Base-by-base conservation (phyloP, 768 basidiomycete species). In the Tylopilus rubrobrunneus region DNA sequence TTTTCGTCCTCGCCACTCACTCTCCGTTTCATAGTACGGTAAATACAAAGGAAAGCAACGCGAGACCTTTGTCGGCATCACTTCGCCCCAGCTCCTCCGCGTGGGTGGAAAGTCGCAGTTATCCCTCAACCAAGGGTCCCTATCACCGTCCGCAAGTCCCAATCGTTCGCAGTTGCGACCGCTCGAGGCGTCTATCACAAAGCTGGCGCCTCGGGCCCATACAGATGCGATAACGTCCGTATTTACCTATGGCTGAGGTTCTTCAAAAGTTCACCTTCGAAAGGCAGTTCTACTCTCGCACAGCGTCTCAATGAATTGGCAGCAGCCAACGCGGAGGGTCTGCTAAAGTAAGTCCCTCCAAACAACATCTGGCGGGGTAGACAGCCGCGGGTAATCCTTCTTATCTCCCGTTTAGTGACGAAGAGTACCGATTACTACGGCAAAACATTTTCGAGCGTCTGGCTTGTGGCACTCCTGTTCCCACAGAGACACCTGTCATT, bases 401-500 rank as follows among this genome's bases (percentile, higher is more conserved):
- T 52, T 52, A 59, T 47, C 6, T 44, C 3, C 9, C 53, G 33
- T 48, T 33, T 62, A 92, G 91, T 65, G 87, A 92, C 69, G 88
- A 92, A 60, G 91, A 91, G 66, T 92, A 92, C 67, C 84, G 90
- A 48, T 68, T 92, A 41, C 78, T 93, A 12, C 84, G 91, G 42
- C 89, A 91, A 68, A 89, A 85, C 64, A 75, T 93, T 37, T 92
- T 93, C 60, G 88, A 92, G 66, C 81, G 91, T 49, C 82, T 89
- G 62, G 78, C 87, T 15, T 81, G 73, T 56, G 77, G 75, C 48
- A 73, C 80, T 25, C 64, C 73, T 9, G 75, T 87, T 21, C 87
- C 88, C 6, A 74, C 77, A 37, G 89, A 91, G 67, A 68, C 64
- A 10, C 74, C 89, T 23, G 66, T 89, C 41, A 82, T 89, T 42